Evolutionary conservation across 164 flowering plant species (phyloP).

Genomic region (Amborella trichopoda): DNA sequence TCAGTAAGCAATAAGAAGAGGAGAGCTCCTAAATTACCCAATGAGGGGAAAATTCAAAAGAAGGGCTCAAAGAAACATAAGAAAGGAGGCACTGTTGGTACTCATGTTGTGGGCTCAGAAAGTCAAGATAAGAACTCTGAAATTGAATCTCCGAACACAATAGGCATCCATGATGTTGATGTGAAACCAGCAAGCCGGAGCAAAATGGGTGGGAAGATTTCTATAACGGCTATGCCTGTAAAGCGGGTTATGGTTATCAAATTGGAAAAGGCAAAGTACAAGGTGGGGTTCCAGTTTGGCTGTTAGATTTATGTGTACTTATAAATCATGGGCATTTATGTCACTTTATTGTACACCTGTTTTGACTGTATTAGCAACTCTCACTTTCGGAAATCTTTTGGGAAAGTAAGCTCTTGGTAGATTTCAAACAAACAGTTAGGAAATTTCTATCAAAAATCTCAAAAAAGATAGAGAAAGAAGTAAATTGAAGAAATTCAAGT

Average conservation of each 20-base stretch:
- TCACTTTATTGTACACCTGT: too few species aligned
- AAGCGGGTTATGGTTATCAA: conserved; percentile 71
- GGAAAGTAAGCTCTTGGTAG: too few species aligned
- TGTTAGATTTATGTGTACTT: too few species aligned
- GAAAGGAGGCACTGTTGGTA: conserved; percentile 25
- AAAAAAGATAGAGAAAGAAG: too few species aligned
- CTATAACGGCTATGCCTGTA: conserved; percentile 62
- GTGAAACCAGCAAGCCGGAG: conserved; percentile 42
- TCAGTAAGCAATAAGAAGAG: conserved; percentile 42
- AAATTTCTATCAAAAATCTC: too few species aligned
- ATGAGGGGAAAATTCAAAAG: conserved; percentile 32
- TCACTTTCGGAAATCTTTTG: too few species aligned
- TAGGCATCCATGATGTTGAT: too few species aligned
- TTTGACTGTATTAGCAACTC: too few species aligned
- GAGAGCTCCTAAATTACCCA: conserved; percentile 18
- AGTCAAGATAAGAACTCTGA: conserved; percentile 17
- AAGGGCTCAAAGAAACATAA: conserved; percentile 58
- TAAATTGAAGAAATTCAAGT: too few species aligned
- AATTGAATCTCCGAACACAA: too few species aligned
- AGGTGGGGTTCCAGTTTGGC: conserved; percentile 78
- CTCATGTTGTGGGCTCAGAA: conserved; percentile 14
- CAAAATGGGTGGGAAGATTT: conserved; percentile 68
- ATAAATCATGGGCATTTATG: too few species aligned
- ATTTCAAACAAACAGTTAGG: too few species aligned
- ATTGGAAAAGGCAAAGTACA: conserved; percentile 75